Evolutionary conservation across 2,329 filamentous ascomycete species (phyloP).

Genomic region (Aspergillus fijiensis): DNA sequence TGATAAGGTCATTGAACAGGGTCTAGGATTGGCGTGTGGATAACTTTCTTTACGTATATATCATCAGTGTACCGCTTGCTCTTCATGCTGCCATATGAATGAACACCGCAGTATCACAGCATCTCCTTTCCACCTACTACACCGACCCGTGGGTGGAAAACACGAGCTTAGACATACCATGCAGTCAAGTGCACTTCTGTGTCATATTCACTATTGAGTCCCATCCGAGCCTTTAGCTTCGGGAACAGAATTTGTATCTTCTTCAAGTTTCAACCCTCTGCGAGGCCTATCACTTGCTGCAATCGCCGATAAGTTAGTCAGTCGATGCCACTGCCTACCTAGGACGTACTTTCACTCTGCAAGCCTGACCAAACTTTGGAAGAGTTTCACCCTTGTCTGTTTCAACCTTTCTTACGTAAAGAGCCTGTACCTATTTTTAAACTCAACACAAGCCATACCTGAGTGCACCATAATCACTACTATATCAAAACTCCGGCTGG

Average conservation of each 20-base stretch:
- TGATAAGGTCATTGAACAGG: background rate
- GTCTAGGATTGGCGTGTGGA: background rate
- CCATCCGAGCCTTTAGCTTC: background rate
- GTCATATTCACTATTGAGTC: background rate
- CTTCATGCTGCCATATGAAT: background rate
- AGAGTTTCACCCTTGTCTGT: background rate
- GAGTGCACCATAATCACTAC: background rate
- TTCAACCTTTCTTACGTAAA: conserved; percentile 2
- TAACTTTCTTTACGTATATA: too few relatives aligned
- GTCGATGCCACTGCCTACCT: too few relatives aligned
- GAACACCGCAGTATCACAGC: too few relatives aligned
- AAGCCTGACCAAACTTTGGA: background rate
- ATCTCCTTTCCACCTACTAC: too few relatives aligned
- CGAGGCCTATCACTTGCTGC: background rate
- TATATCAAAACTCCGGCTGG: background rate
- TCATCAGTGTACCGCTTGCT: background rate
- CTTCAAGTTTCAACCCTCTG: background rate
- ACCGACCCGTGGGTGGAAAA: too few relatives aligned
- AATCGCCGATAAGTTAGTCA: too few relatives aligned
- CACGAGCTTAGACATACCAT: too few relatives aligned
- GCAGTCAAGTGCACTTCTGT: too few relatives aligned
- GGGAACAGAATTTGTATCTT: background rate
- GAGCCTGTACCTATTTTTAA: background rate
- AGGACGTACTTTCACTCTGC: too few relatives aligned
- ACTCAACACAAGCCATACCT: background rate